These are phyloP conservation scores for Dittrichia graveolens DNA, from an alignment of 129 eudicot species.

Conservation along the genomic window DNA sequence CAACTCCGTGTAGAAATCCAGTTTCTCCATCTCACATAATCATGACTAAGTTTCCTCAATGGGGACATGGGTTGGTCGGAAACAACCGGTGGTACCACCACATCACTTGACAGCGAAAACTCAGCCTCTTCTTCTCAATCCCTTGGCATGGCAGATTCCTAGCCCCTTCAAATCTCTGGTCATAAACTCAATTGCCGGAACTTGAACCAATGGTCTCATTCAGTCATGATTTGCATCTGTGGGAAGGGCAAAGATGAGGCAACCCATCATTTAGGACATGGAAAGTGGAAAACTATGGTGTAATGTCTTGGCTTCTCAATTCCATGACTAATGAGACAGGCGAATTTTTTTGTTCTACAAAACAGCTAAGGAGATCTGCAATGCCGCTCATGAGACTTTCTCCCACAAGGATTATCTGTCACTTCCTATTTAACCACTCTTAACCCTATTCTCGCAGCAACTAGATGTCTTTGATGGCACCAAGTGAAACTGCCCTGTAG, in stretches of 20 bases:
- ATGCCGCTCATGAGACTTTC: slow-evolving; percentile 7
- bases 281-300: slow-evolving; percentile 7
- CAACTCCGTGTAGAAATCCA: background rate
- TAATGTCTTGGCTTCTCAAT: slow-evolving; percentile 15
- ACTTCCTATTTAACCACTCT: no score
- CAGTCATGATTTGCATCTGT: background rate
- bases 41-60: background rate
- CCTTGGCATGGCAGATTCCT: background rate
- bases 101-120: background rate
- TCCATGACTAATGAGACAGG: slow-evolving; percentile 5
- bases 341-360: background rate
- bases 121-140: no score
- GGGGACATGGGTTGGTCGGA: no score
- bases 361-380: background rate
- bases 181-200: background rate
- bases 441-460: no score
- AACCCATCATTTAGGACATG: background rate
- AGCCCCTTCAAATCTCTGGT: background rate
- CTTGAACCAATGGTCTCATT: background rate
- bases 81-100: no score
- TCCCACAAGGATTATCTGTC: slow-evolving; percentile 8
- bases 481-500: no score
- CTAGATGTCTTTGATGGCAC: no score
- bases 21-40: background rate
- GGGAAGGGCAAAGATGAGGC: background rate